Conservation (phyloP, 2,329 filamentous ascomycete genomes). For the Furcasterigmium sp. region DNA sequence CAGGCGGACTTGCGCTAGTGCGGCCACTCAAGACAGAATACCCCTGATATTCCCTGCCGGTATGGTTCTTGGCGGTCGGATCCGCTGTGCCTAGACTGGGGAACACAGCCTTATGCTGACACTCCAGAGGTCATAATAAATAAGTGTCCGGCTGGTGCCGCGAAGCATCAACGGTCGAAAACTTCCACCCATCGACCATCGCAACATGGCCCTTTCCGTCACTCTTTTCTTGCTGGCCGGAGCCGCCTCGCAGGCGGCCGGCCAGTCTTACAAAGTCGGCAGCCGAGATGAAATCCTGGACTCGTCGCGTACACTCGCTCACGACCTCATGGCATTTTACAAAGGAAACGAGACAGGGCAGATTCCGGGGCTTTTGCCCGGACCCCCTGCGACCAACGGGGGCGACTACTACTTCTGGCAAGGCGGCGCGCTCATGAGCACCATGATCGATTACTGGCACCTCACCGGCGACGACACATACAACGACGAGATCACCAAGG, state of each 20-base stretch:
- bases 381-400: slow-evolving; percentile 15
- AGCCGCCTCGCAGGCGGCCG: neutral
- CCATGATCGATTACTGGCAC: slow-evolving; percentile 33
- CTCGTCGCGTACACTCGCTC: slow-evolving; percentile 16
- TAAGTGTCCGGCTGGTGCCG: too few relatives aligned
- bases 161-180: too few relatives aligned
- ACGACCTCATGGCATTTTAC: slow-evolving; percentile 24
- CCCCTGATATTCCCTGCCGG: too few relatives aligned
- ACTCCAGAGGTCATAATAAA: too few relatives aligned
- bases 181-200: too few relatives aligned
- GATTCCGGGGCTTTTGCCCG: slow-evolving; percentile 22
- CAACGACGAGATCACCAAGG: slow-evolving; percentile 39
- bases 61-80: too few relatives aligned
- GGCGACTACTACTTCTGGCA: slow-evolving; percentile 32
- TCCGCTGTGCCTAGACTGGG: too few relatives aligned
- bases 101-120: too few relatives aligned
- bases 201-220: too few relatives aligned
- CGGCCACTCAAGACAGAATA: too few relatives aligned
- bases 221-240: neutral
- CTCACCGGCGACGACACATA: slow-evolving; percentile 43
- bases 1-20: too few relatives aligned
- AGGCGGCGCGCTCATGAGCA: slow-evolving; percentile 22
- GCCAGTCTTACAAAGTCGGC: slow-evolving; percentile 3
- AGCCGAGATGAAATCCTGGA: slow-evolving; percentile 13
- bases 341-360: slow-evolving; percentile 21